phyloP scores from a whole-genome alignment of 2,329 filamentous ascomycete species.

The Fusarium tuaranense region DNA sequence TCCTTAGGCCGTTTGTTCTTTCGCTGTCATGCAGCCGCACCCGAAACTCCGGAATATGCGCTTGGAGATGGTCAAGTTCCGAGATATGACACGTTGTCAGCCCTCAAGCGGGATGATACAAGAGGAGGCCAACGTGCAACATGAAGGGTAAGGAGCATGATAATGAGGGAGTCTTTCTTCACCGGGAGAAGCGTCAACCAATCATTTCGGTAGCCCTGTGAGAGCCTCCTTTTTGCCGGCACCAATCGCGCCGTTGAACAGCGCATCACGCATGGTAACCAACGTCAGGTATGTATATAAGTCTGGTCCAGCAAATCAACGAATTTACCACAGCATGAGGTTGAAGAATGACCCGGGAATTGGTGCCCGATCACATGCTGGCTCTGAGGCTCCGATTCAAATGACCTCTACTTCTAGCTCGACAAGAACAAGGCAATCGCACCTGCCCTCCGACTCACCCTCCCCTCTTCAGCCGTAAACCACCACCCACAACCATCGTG shows the following conservation, averaged over 20 bases:
- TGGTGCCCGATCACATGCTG: slow-evolving; percentile 8
- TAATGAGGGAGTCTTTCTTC: not conserved
- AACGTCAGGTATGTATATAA: not conserved
- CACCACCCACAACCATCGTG: not conserved
- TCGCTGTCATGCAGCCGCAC: not conserved
- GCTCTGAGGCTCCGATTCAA: not conserved
- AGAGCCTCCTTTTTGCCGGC: not conserved
- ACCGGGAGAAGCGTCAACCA: not conserved
- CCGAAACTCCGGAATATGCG: not conserved
- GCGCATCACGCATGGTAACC: slow-evolving; percentile 11
- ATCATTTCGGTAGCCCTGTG: slow-evolving; percentile 6
- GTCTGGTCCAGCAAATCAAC: slow-evolving; percentile 2
- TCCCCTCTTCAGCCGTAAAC: not conserved
- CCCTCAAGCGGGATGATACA: not conserved
- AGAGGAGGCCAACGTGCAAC: not conserved
- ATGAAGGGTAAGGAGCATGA: not conserved
- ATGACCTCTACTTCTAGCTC: not conserved
- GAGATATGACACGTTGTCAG: slow-evolving; percentile 19
- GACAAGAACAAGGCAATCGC: not conserved
- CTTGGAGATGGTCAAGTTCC: slow-evolving; percentile 6
- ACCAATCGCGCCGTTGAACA: not conserved
- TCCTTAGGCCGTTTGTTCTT: not conserved
- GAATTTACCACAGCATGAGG: not conserved
- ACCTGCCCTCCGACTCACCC: not conserved
- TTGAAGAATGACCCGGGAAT: not conserved